Evolutionary conservation across 2,329 filamentous ascomycete species (phyloP), one percentile per base, ranked within the genome.

Genomic region (Penicillium crustosum): DNA sequence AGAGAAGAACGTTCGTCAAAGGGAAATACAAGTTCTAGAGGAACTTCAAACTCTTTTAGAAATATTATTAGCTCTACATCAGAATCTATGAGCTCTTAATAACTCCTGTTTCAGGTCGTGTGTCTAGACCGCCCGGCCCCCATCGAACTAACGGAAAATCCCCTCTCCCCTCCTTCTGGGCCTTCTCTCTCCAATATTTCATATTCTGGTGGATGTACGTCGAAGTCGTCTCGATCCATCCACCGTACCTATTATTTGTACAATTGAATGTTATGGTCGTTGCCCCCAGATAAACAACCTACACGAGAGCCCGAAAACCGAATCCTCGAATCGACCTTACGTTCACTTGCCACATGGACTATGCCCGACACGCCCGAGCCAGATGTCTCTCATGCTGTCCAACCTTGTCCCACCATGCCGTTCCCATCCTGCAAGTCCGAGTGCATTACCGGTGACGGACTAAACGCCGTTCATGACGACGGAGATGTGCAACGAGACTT

Each of bases 281-380:
- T 43, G 27, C 50, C 41, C 43, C 55, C 15, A 17, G 4, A 48
- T 44, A 57, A 55, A 41, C 10, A 19, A 35, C 44, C 44, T 23
- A 49, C 35, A 23, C 13, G 35, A 49, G 47, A 39, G 27, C 36
- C 49, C 36, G 19, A 36, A 58, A 38, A 44, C 43, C 47, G 48
- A 57, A 44, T 58, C 39, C 41, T 47, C 48, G 55, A 63, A 58
- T 31, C 45, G 58, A 23, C 55, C 58, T 33, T 47, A 42, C 56
- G 58, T 57, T 53, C 42, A 27, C 31, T 57, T 57, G 27, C 69
- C 68, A 68, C 61, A 65, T 68, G 69, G 68, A 67, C 59, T 62
- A 73, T 73, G 71, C 61, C 71, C 57, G 68, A 73, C 56, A 68
- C 66, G 48, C 61, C 70, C 61, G 68, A 73, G 53, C 61, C 70